Evolutionary conservation across 2,329 filamentous ascomycete genomes (phyloP), one percentile per base, ranked within the genome.

Genomic region (Phoma sp.): DNA sequence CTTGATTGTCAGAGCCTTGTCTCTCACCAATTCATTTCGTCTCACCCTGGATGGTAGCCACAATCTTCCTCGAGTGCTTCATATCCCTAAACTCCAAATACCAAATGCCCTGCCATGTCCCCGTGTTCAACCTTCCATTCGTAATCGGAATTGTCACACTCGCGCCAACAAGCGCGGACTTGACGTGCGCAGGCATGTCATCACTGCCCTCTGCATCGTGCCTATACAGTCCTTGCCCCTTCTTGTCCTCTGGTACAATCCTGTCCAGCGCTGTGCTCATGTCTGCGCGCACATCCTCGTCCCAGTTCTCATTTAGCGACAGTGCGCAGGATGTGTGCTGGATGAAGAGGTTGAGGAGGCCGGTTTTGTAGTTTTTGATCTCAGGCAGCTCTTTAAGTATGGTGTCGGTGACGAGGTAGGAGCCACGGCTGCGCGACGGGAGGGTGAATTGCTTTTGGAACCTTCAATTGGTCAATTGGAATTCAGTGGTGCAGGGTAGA

Each of bases 111-210:
- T 95, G 91, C 91, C 90, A 93, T 14, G 85, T 88, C 1, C 86
- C 86, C 14, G 82, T 85, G 9, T 80, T 87, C 72, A 98, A 75
- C 65, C 84, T 87, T 32, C 95, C 95, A 69, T 98, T 87, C 56
- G 85, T 89, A 74, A 99, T 97, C 1, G 95, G 95, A 53, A 99
- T 89, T 5, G 88, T 93, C 2, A 98, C 87, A 64, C 90, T 96
- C 4, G 93, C 91, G 12, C 95, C 95, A 25, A 98, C 83, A 42
- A 99, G 79, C 0, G 92, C 90, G 53, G 88, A 92, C 78, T 99
- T 99, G 74, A 99, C 89, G 76, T 99, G 95, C 54, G 92, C 89
- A 30, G 95, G 95, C 92, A 98, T 97, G 76, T 98, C 95, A 78
- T 99, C 95, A 45, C 69, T 65, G 2, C 95, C 95, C 81, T 96